Conservation (phyloP, 2,329 filamentous ascomycete species). For the Mollisiaceae sp. region DNA sequence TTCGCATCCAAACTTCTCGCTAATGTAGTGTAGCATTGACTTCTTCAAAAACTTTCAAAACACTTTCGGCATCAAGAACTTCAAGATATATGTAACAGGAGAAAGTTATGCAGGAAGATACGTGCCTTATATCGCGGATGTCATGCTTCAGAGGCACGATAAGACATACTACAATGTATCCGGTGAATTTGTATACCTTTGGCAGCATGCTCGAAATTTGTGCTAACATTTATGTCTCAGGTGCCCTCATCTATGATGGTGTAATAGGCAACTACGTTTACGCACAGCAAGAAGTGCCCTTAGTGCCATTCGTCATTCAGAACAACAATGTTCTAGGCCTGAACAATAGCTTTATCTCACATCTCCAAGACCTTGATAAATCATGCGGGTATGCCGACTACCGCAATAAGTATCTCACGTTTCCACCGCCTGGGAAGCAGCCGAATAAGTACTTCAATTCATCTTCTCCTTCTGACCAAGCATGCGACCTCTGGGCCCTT, state of each 20-base stretch:
- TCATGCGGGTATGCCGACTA: slow-evolving; percentile 52
- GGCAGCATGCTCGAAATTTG: background rate
- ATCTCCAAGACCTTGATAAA: slow-evolving; percentile 48
- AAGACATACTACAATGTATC: slow-evolving; percentile 56
- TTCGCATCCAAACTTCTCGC: background rate
- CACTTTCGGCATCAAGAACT: slow-evolving; percentile 57
- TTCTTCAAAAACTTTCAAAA: slow-evolving; percentile 61
- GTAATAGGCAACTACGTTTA: slow-evolving; percentile 28
- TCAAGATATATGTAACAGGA: slow-evolving; percentile 59
- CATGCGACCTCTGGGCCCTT: slow-evolving; percentile 48
- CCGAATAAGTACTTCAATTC: slow-evolving; percentile 40
- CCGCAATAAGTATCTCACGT: slow-evolving; percentile 51
- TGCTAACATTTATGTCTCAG: slow-evolving; percentile 8
- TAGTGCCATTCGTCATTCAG: slow-evolving; percentile 44
- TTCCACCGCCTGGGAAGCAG: slow-evolving; percentile 45
- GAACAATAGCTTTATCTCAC: slow-evolving; percentile 48
- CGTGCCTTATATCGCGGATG: slow-evolving; percentile 60
- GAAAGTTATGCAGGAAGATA: slow-evolving; percentile 60
- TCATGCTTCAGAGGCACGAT: slow-evolving; percentile 54
- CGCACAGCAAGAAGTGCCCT: slow-evolving; percentile 41
- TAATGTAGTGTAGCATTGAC: slow-evolving; percentile 40
- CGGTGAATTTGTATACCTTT: slow-evolving; percentile 48
- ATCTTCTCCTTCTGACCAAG: slow-evolving; percentile 28
- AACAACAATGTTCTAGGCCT: slow-evolving; percentile 51
- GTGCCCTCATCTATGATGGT: slow-evolving; percentile 35